phyloP scores from a whole-genome alignment of 305 asterid genomes.

The Fraxinus greggii region DNA sequence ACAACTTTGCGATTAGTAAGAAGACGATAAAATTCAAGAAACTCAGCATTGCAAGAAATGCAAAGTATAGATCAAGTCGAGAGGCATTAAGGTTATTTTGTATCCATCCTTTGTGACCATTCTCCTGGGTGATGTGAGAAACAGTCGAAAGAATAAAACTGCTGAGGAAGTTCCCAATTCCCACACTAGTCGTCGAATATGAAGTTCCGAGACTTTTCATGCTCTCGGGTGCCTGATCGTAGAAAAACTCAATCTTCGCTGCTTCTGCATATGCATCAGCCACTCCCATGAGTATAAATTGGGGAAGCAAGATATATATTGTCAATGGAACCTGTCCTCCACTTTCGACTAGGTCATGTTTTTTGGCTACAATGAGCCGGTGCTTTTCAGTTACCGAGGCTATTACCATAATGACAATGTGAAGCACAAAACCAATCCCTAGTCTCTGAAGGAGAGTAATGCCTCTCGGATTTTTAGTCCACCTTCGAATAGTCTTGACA shows the following conservation, averaged over 20 bases:
- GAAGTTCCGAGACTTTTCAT: slow-evolving; percentile 79
- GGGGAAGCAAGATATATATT: slow-evolving; percentile 57
- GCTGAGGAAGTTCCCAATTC: slow-evolving; percentile 51
- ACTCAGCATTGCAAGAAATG: slow-evolving; percentile 46
- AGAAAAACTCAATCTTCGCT: slow-evolving; percentile 60
- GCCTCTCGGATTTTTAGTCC: slow-evolving; percentile 65
- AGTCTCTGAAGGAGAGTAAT: slow-evolving; percentile 58
- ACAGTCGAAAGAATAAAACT: slow-evolving; percentile 49
- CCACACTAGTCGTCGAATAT: slow-evolving; percentile 46
- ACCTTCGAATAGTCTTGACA: slow-evolving; percentile 32
- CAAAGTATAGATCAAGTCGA: slow-evolving; percentile 53
- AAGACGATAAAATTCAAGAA: slow-evolving; percentile 42
- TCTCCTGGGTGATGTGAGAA: slow-evolving; percentile 39
- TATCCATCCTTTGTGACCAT: slow-evolving; percentile 57
- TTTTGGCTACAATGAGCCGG: slow-evolving; percentile 49
- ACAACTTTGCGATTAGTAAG: slow-evolving; percentile 36
- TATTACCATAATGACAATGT: slow-evolving; percentile 45
- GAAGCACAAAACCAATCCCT: slow-evolving; percentile 51
- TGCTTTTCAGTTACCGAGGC: slow-evolving; percentile 49
- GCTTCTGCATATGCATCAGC: slow-evolving; percentile 60
- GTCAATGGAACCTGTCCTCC: slow-evolving; percentile 47
- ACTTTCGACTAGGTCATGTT: slow-evolving; percentile 35
- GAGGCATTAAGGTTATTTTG: slow-evolving; percentile 57
- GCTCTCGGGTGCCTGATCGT: slow-evolving; percentile 72
- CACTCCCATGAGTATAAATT: slow-evolving; percentile 55